These are phyloP conservation scores for Balamuthia mandrillaris DNA, from an alignment of 208 protist species.

Conservation along the genomic window DNA sequence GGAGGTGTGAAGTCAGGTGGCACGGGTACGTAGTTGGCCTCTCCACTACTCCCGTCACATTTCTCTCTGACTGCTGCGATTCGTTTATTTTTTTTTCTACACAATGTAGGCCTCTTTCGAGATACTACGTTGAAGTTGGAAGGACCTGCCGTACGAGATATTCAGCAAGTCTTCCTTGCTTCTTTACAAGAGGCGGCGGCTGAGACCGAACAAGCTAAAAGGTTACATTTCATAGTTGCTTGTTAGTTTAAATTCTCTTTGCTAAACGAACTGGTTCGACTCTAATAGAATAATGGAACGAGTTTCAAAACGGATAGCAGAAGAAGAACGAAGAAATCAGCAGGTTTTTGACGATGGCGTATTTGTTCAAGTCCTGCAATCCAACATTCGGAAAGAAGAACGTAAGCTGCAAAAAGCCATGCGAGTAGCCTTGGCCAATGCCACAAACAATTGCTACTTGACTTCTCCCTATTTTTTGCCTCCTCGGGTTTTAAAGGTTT, in stretches of 20 bases:
- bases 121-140: constrained; percentile 57
- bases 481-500: constrained; percentile 31
- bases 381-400: neutral
- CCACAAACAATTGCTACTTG: constrained; percentile 11
- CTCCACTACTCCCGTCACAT: neutral
- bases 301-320: neutral
- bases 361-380: constrained; percentile 31
- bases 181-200: constrained; percentile 22
- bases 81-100: neutral
- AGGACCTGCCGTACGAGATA: constrained; percentile 45
- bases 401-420: constrained; percentile 12
- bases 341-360: neutral
- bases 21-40: constrained; percentile 31
- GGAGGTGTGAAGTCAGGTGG: constrained; percentile 26
- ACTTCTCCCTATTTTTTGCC: constrained; percentile 55
- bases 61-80: neutral
- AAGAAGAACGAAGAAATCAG: no score
- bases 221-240: neutral
- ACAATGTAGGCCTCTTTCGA: constrained; percentile 11
- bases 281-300: neutral
- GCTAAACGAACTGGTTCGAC: neutral
- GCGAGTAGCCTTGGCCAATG: neutral
- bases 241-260: neutral
- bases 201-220: constrained; percentile 26
- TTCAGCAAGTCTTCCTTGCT: constrained; percentile 38